These are phyloP conservation scores for Astrocystis sublimbata DNA, from an alignment of 495 filamentous ascomycete species.

Conservation along the genomic window DNA sequence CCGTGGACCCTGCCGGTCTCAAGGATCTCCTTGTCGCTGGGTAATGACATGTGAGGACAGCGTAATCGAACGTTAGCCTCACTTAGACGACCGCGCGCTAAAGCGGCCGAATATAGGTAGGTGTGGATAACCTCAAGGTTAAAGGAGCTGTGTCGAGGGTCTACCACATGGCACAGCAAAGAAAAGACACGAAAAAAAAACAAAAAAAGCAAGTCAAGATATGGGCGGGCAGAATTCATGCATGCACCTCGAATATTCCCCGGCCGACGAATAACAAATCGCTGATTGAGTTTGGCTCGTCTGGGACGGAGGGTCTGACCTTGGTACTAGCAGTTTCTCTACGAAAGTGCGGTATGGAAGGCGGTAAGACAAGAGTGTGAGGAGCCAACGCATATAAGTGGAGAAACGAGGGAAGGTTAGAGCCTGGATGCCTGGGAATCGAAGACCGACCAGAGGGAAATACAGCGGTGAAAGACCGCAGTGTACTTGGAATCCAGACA, in stretches of 20 bases:
- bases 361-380: constrained; percentile 19
- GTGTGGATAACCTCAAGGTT: constrained; percentile 3
- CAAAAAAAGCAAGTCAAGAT: constrained; percentile 13
- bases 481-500: no score
- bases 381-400: constrained; percentile 22
- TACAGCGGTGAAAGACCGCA: constrained; percentile 18
- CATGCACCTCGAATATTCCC: constrained; percentile 12
- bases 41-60: background rate
- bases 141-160: constrained; percentile 1
- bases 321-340: constrained; percentile 6
- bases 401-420: constrained; percentile 8
- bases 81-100: background rate
- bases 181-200: constrained; percentile 10
- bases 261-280: background rate
- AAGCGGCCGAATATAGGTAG: constrained; percentile 9
- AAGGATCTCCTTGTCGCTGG: background rate
- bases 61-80: constrained; percentile 9
- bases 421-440: constrained; percentile 6
- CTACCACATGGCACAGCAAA: constrained; percentile 8
- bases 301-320: background rate
- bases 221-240: constrained; percentile 13
- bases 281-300: constrained; percentile 9
- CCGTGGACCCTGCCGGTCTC: background rate
- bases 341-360: constrained; percentile 16
- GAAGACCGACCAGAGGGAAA: background rate